Percentiles rank a stretch among this genome's conserved stretches.
Conservation (phyloP, 2,329 filamentous ascomycete species). For the Chrysoporthe austroafricana region DNA sequence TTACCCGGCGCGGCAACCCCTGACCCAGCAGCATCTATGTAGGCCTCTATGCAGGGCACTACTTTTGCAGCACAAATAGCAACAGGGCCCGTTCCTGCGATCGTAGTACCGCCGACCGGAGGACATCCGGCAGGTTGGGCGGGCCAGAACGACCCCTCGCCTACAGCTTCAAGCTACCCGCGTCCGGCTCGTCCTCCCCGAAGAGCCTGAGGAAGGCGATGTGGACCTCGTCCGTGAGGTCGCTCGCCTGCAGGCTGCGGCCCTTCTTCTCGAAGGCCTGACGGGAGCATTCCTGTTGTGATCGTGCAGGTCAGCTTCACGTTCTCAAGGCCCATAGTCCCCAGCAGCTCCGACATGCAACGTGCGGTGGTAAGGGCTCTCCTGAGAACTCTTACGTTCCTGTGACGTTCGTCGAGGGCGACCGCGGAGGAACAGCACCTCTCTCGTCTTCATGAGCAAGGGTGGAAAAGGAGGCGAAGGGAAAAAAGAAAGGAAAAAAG, state of each 20-base stretch:
- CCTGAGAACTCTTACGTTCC: too few species aligned
- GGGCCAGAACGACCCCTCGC: background rate
- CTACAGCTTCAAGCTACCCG: constrained; percentile 42
- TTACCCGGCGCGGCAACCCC: background rate
- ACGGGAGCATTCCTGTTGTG: constrained; percentile 74
- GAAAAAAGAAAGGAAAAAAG: background rate
- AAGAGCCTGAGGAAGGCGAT: constrained; percentile 78
- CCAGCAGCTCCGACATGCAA: too few species aligned
- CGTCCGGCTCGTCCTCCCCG: constrained; percentile 64
- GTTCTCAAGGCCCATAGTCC: background rate
- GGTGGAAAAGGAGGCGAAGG: background rate
- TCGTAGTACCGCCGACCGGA: background rate
- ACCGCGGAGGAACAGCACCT: too few species aligned
- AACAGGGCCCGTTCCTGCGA: background rate
- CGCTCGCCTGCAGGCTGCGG: constrained; percentile 86
- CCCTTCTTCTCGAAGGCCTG: constrained; percentile 86
- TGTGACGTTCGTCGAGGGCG: too few species aligned
- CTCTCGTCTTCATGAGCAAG: too few species aligned
- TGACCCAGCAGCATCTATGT: background rate
- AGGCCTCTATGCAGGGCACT: background rate
- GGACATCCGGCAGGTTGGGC: background rate
- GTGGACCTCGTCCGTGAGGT: constrained; percentile 90
- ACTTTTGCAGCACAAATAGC: background rate
- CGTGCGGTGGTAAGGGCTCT: too few species aligned
- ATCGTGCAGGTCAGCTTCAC: constrained; percentile 21